phyloP scores from a whole-genome alignment of 768 basidiomycete genomes.

The Naganishia antarctica region DNA sequence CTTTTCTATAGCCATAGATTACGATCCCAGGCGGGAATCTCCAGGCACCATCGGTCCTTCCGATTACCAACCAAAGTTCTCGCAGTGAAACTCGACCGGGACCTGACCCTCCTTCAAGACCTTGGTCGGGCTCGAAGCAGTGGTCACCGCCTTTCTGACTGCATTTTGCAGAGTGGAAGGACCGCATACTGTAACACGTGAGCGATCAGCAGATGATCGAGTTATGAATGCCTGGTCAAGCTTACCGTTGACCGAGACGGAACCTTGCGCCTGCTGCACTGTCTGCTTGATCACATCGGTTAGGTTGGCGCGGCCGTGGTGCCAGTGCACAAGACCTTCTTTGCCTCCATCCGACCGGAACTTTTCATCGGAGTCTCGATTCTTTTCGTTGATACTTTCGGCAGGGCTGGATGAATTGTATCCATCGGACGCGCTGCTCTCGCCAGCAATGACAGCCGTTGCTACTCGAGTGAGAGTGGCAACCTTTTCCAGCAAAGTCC shows the following conservation, averaged over 20 bases:
- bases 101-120: constrained; percentile 23
- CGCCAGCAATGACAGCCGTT: neutral
- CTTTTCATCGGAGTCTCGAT: constrained; percentile 9
- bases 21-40: no score
- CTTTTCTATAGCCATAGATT: no score
- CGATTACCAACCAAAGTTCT: constrained; percentile 30
- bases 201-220: neutral
- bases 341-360: constrained; percentile 1
- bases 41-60: neutral
- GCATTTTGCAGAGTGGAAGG: constrained; percentile 19
- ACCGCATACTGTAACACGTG: constrained; percentile 23
- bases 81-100: constrained; percentile 22
- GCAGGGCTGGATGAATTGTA: constrained; percentile 15
- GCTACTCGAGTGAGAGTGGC: constrained; percentile 13
- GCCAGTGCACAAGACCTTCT: constrained; percentile 12
- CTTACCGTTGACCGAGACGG: constrained; percentile 26
- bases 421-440: constrained; percentile 4
- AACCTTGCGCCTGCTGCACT: constrained; percentile 1
- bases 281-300: neutral
- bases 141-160: constrained; percentile 2
- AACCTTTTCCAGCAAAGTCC: constrained; percentile 14
- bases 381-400: constrained; percentile 22
- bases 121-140: neutral
- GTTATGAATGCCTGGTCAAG: neutral
- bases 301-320: constrained; percentile 21